Percentiles rank a stretch among this genome's conserved stretches.
Evolutionary conservation across 768 basidiomycete genomes (phyloP).

Genomic region (Roridomyces roridus): DNA sequence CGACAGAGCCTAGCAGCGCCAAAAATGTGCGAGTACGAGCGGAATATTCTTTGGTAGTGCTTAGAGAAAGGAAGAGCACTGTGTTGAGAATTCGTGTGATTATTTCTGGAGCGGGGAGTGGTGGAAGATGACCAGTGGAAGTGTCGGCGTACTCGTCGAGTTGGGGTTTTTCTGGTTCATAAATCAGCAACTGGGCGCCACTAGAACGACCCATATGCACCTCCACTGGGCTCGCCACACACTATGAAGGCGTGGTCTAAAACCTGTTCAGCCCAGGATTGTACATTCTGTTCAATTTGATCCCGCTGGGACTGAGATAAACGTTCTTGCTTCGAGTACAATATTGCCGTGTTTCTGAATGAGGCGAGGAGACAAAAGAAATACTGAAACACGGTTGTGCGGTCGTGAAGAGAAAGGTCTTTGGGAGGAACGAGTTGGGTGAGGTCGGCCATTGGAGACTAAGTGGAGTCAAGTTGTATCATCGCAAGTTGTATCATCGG

Average conservation of each 20-base stretch:
- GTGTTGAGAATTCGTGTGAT: slow-evolving; percentile 53
- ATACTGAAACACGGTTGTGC: slow-evolving; percentile 46
- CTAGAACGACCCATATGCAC: slow-evolving; percentile 24
- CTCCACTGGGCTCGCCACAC: slow-evolving; percentile 48
- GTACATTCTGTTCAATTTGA: slow-evolving; percentile 39
- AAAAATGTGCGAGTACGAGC: slow-evolving; percentile 57
- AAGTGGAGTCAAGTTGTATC: too few species aligned
- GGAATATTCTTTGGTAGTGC: slow-evolving; percentile 53
- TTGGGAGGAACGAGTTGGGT: slow-evolving; percentile 40
- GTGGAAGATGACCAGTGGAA: slow-evolving; percentile 45
- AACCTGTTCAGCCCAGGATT: slow-evolving; percentile 52
- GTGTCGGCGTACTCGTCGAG: slow-evolving; percentile 53
- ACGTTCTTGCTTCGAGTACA: slow-evolving; percentile 47
- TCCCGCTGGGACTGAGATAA: slow-evolving; percentile 7
- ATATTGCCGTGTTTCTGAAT: slow-evolving; percentile 48
- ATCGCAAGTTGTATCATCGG: too few species aligned
- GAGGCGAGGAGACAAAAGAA: slow-evolving; percentile 50
- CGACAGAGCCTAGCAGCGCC: slow-evolving; percentile 41
- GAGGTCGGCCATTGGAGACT: slow-evolving; percentile 15
- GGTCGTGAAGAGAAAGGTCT: slow-evolving; percentile 42
- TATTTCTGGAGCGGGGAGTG: slow-evolving; percentile 42
- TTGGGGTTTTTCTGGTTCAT: slow-evolving; percentile 41
- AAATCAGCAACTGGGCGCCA: slow-evolving; percentile 1
- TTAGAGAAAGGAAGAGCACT: slow-evolving; percentile 57
- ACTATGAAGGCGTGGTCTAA: slow-evolving; percentile 50